Percentiles rank a stretch among this genome's conserved stretches.
Evolutionary conservation across 345 rosid genomes (phyloP).

Genomic region (Capsella bursapastoris): DNA sequence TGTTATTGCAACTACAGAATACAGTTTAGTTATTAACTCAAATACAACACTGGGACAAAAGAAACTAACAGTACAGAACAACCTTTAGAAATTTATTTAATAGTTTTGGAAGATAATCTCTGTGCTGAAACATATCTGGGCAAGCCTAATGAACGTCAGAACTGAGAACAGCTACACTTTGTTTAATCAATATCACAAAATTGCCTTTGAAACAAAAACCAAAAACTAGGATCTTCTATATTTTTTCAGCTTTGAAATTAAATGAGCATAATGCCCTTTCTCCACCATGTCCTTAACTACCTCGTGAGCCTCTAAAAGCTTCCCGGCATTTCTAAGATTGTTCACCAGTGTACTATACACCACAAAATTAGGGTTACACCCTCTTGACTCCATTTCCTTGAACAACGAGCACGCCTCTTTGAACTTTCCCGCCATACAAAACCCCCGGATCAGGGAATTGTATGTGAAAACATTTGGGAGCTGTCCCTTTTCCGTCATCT

Average conservation of each 20-base stretch:
- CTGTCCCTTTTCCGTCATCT: conserved; percentile 67
- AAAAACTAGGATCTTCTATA: conserved; percentile 40
- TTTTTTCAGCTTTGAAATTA: conserved; percentile 40
- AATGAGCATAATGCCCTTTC: conserved; percentile 69
- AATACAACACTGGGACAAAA: not conserved
- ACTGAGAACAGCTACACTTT: conserved; percentile 4
- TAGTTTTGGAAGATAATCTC: not conserved
- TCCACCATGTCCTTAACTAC: conserved; percentile 72
- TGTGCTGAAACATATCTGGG: not conserved
- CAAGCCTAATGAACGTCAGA: not conserved
- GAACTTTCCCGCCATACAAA: conserved; percentile 75
- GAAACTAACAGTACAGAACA: not conserved
- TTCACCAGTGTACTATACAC: conserved; percentile 84
- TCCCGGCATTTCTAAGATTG: conserved; percentile 68
- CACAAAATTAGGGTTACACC: conserved; percentile 80
- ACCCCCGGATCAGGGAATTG: conserved; percentile 84
- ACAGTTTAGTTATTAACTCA: not conserved
- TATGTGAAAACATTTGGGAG: conserved; percentile 88
- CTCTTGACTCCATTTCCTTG: conserved; percentile 83
- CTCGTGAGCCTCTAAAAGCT: conserved; percentile 68
- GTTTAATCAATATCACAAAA: conserved; percentile 11
- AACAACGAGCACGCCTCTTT: conserved; percentile 73
- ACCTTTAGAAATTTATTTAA: not conserved
- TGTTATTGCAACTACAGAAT: not conserved
- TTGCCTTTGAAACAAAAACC: not conserved